Evolutionary conservation across 495 filamentous ascomycete genomes (phyloP).

Genomic region (Xanthoparmelia taractica): DNA sequence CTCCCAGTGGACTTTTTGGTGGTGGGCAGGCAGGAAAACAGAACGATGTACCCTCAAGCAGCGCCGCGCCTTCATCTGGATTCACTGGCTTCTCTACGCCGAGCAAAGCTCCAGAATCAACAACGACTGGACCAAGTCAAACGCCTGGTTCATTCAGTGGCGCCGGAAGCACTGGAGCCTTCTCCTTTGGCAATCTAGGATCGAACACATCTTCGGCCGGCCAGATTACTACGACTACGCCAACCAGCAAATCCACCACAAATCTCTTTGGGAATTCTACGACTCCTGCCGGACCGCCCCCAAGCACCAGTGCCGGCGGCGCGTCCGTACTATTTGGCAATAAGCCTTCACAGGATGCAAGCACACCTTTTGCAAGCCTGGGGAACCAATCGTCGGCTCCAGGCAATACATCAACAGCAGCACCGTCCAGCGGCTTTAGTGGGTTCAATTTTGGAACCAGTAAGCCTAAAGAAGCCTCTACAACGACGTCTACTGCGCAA

Average conservation of each 20-base stretch:
- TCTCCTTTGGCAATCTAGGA: constrained; percentile 17
- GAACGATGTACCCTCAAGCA: constrained; percentile 23
- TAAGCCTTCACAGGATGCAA: constrained; percentile 9
- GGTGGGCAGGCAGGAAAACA: constrained; percentile 33
- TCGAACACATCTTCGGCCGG: constrained; percentile 17
- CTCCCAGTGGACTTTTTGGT: constrained; percentile 34
- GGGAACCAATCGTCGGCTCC: not conserved
- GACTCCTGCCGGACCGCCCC: constrained; percentile 36
- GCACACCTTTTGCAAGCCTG: constrained; percentile 12
- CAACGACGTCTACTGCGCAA: constrained; percentile 1
- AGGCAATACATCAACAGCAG: constrained; percentile 11
- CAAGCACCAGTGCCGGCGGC: constrained; percentile 19
- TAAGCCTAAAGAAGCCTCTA: constrained; percentile 7
- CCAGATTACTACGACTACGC: constrained; percentile 22
- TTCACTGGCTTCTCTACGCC: constrained; percentile 35
- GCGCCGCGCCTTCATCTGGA: constrained; percentile 27
- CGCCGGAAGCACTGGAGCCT: constrained; percentile 15
- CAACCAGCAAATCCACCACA: constrained; percentile 24
- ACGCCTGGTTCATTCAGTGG: constrained; percentile 46
- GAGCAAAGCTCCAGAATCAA: constrained; percentile 35
- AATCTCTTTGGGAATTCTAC: constrained; percentile 29
- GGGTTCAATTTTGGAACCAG: constrained; percentile 10
- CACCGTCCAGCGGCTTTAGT: constrained; percentile 18
- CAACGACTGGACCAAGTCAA: constrained; percentile 34
- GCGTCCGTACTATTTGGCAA: constrained; percentile 13